Evolutionary conservation across 1,284 basidiomycete genomes (phyloP).

Genomic region (Spongispora temasekensis): DNA sequence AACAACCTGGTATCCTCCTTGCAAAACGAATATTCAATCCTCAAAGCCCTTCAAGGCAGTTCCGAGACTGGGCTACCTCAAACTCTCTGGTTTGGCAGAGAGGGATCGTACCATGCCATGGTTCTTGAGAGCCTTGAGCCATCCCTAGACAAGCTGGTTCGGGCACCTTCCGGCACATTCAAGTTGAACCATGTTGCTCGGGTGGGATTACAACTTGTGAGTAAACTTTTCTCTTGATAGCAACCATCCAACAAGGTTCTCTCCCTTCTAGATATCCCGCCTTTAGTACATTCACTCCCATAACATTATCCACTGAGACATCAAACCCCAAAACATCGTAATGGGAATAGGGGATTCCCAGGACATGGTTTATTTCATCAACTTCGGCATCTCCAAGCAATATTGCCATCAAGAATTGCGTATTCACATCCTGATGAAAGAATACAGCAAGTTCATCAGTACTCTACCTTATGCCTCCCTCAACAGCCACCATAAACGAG

Average conservation of each 20-base stretch:
- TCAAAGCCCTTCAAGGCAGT: not conserved
- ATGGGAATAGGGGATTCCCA: not conserved
- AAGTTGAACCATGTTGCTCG: not conserved
- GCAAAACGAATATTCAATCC: not conserved
- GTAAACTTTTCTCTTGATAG: not conserved
- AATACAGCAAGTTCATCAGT: too few relatives aligned
- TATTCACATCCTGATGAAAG: too few relatives aligned
- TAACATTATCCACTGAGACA: not conserved
- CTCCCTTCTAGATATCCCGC: not conserved
- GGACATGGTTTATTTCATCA: not conserved
- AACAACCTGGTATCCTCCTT: not conserved
- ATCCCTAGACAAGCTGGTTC: not conserved
- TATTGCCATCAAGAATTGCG: not conserved
- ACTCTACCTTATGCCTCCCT: not conserved
- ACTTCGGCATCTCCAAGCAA: too few relatives aligned
- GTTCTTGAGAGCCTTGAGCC: not conserved
- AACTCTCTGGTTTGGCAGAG: not conserved
- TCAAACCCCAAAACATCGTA: too few relatives aligned
- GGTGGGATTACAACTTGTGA: not conserved
- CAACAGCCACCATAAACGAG: not conserved
- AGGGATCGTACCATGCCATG: not conserved
- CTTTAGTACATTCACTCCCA: not conserved
- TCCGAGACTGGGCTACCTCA: not conserved
- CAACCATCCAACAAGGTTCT: not conserved
- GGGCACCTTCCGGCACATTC: not conserved